Evolutionary conservation across 495 filamentous ascomycete genomes (phyloP).

Genomic region (Tetracladium marchalianum): DNA sequence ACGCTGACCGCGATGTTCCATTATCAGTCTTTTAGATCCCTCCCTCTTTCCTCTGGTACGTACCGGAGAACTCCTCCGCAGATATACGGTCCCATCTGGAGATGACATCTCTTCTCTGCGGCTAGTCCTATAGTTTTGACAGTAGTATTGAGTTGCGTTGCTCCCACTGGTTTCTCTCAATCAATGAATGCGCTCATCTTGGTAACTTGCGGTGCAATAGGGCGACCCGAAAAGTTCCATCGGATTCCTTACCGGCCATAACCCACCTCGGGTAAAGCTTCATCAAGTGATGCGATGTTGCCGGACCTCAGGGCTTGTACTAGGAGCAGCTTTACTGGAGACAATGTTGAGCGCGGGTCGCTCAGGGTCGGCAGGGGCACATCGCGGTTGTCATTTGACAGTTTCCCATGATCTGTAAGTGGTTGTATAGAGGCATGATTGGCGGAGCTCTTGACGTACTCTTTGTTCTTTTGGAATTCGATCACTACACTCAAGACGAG

Average conservation of each 20-base stretch:
- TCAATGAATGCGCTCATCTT: not conserved
- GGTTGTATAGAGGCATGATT: not conserved
- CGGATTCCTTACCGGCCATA: not conserved
- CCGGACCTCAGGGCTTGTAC: not conserved
- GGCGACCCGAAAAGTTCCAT: not conserved
- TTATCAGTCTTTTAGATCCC: too few species aligned
- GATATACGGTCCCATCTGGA: too few species aligned
- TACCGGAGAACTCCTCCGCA: too few species aligned
- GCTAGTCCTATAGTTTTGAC: not conserved
- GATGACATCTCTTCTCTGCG: too few species aligned
- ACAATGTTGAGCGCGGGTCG: not conserved
- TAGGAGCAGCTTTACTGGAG: conserved; percentile 1
- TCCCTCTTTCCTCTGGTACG: too few species aligned
- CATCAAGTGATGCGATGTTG: not conserved
- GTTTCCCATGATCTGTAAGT: not conserved
- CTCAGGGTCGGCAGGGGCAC: not conserved
- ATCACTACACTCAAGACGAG: not conserved
- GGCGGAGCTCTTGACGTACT: not conserved
- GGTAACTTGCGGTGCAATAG: not conserved
- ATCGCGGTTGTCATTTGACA: not conserved
- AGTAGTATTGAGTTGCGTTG: not conserved
- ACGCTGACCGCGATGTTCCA: too few species aligned
- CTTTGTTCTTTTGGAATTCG: not conserved
- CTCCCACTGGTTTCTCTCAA: not conserved
- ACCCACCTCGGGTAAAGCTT: not conserved